Base-by-base conservation (phyloP, 345 rosid genomes). In the Gossypioides kirkii region DNA sequence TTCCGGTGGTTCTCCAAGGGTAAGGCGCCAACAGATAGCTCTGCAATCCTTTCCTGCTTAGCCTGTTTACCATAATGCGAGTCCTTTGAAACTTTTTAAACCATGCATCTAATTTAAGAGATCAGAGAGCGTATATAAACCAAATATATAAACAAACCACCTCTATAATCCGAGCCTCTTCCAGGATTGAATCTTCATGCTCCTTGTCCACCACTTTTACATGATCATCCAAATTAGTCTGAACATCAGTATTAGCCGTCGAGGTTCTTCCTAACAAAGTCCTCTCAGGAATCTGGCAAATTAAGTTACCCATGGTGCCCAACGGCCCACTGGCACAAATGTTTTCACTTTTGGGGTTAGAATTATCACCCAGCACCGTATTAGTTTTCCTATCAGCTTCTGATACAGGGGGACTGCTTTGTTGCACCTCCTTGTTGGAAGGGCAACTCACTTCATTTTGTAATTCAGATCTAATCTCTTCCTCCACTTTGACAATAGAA, bases 151-250 rank as follows among this genome's bases (percentile, higher is more conserved):
- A 75, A 67, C 32, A 72, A 78, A 67, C 65, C 74, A 96, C 99
- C 98, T 91, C 88, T 77, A 96, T 89, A 72, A 75, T 78, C 61
- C 87, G 89, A 71, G 99, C 98, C 89, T 93, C 99, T 81, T 93
- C 92, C 82, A 96, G 81, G 55, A 93, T 77, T 61, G 93, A 86
- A 81, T 96, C 97, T 74, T 91, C 97, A 77, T 80, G 84, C 28
- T 81, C 86, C 82, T 79, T 93, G 82, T 86, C 90, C 70, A 71
- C 76, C 71, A 82, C 63, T 77, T 82, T 82, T 71, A 82, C 76
- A 60, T 66, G 53, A 38, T 66, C 78, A 77, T 71, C 81, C 67
- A 86, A 75, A 81, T 78, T 80, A 81, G 82, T 72, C 70, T 77
- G 87, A 72, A 73, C 78, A 59, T 86, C 91, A 77, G 77, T 54